Conservation (phyloP, 176 grass and related monocot genomes). For the Dendrocalamus sinicus region DNA sequence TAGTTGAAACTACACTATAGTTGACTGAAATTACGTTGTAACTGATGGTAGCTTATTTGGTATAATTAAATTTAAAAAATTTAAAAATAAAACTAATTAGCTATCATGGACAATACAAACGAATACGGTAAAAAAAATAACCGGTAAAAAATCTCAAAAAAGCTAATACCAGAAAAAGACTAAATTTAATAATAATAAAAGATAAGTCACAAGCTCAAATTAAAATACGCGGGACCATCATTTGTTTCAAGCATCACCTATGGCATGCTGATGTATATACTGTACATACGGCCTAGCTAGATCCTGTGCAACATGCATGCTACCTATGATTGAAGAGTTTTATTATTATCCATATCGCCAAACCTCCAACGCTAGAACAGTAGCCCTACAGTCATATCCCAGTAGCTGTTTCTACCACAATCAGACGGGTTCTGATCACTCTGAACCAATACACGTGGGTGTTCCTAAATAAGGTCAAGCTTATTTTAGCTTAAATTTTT, state of each 20-base stretch:
- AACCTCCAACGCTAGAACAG: neutral
- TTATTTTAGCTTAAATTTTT: no score
- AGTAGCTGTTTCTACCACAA: neutral
- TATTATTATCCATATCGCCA: neutral
- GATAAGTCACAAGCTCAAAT: no score
- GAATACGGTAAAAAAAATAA: no score
- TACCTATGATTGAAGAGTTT: neutral
- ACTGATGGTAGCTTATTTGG: no score
- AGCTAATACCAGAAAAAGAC: no score
- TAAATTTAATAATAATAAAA: no score
- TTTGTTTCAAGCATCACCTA: neutral
- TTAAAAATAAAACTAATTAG: no score
- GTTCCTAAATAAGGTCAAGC: neutral
- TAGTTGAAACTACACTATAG: no score
- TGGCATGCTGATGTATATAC: neutral
- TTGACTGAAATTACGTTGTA: accelerated
- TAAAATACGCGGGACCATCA: neutral
- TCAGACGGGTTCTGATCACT: no score
- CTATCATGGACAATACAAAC: no score
- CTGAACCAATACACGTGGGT: neutral
- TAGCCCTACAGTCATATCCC: neutral
- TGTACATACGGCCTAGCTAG: neutral
- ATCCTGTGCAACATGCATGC: neutral
- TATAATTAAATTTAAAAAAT: no score
- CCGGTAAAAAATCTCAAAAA: no score